Conservation (phyloP, 2,329 filamentous ascomycete species). For the Hypoxylon sp. region DNA sequence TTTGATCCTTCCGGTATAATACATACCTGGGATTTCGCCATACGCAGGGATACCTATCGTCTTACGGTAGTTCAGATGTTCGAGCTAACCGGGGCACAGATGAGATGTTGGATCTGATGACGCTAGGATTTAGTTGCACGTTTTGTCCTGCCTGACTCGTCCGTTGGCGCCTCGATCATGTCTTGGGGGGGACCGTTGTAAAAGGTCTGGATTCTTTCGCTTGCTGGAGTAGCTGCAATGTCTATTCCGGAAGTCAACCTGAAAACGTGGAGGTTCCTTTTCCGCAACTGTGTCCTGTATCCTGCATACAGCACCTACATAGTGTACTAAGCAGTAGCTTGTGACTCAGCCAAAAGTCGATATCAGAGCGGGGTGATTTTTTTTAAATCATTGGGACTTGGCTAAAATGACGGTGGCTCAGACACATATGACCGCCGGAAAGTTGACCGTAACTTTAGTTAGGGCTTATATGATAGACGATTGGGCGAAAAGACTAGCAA, state of each 20-base stretch:
- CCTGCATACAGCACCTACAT: background rate
- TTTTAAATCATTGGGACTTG: too few species aligned
- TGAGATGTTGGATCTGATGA: conserved; percentile 41
- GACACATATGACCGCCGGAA: background rate
- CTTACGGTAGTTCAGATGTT: conserved; percentile 37
- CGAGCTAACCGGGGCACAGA: conserved; percentile 28
- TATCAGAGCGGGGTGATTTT: conserved; percentile 27
- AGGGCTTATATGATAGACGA: conserved; percentile 11
- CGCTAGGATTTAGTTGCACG: conserved; percentile 25
- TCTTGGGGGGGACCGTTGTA: conserved; percentile 17
- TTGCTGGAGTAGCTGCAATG: background rate
- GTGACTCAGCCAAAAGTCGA: conserved; percentile 19
- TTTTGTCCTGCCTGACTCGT: conserved; percentile 19
- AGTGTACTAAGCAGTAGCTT: conserved; percentile 8
- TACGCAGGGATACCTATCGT: conserved; percentile 24
- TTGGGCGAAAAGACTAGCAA: conserved; percentile 23
- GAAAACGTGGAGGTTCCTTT: conserved; percentile 4
- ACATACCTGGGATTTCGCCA: conserved; percentile 23
- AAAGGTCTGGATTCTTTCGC: conserved; percentile 15
- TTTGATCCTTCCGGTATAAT: conserved; percentile 29
- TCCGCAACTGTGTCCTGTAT: too few species aligned
- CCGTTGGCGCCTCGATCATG: conserved; percentile 8
- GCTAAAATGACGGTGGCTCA: conserved; percentile 24
- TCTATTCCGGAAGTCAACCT: conserved; percentile 16
- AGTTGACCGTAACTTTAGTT: conserved; percentile 8